Evolutionary conservation across 176 grass and related monocot genomes (phyloP).

Genomic region (Pontederia crassipes): DNA sequence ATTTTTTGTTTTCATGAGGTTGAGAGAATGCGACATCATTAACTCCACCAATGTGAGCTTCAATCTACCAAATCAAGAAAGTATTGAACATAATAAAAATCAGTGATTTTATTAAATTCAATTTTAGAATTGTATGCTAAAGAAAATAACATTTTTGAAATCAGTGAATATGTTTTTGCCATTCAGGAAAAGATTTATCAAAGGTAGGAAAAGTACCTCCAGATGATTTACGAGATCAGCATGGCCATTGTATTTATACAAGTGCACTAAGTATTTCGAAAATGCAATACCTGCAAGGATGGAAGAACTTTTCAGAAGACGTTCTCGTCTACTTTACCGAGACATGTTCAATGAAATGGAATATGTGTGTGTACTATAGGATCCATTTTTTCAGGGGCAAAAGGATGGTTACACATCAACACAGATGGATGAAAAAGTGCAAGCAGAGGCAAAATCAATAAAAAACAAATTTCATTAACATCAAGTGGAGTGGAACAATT

Average conservation of each 20-base stretch:
- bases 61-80: slow-evolving; percentile 15
- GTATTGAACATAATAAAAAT: neutral
- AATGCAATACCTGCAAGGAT: slow-evolving; percentile 19
- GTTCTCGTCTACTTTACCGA: too few relatives aligned
- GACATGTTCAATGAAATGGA: too few relatives aligned
- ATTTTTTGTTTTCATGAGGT: slow-evolving; percentile 2
- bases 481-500: neutral
- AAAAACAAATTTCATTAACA: neutral
- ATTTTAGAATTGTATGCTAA: neutral
- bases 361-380: too few relatives aligned
- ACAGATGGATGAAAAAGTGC: too few relatives aligned
- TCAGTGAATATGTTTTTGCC: neutral
- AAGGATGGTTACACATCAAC: too few relatives aligned
- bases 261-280: slow-evolving; percentile 18
- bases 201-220: slow-evolving; percentile 5
- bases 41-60: slow-evolving; percentile 27
- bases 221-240: slow-evolving; percentile 7
- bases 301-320: too few relatives aligned
- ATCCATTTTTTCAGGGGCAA: too few relatives aligned
- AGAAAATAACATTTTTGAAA: neutral
- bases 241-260: slow-evolving; percentile 11
- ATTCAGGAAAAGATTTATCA: neutral
- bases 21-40: slow-evolving; percentile 34
- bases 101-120: neutral
- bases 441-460: neutral